phyloP scores from a whole-genome alignment of 2,329 filamentous ascomycete species.

The Diaporthe nobilis region DNA sequence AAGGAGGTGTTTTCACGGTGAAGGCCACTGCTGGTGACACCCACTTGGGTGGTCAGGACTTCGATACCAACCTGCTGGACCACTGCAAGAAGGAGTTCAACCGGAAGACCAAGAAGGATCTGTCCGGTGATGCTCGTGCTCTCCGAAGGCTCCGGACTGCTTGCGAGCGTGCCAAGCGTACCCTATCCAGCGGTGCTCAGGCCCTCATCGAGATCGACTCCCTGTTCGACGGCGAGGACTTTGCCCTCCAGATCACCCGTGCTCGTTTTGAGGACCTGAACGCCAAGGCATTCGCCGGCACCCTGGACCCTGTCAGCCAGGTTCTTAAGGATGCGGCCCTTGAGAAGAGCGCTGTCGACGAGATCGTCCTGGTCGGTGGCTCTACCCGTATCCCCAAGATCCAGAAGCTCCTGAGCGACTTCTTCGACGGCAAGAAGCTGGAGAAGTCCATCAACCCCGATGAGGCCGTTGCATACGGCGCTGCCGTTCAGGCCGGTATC shows the following conservation, averaged over 20 bases:
- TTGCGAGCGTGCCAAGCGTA: slow-evolving; percentile 99
- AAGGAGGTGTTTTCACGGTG: slow-evolving; percentile 99
- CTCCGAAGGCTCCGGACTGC: slow-evolving; percentile 96
- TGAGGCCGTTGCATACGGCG: slow-evolving; percentile 98
- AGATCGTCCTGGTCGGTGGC: slow-evolving; percentile 99
- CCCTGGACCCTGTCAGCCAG: slow-evolving; percentile 94
- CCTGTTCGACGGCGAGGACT: slow-evolving; percentile 97
- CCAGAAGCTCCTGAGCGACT: slow-evolving; percentile 99
- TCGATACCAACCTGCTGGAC: slow-evolving; percentile 95
- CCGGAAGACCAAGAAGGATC: slow-evolving; percentile 83
- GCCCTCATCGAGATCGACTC: slow-evolving; percentile 99
- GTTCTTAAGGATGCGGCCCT: slow-evolving; percentile 93
- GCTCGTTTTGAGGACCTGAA: slow-evolving; percentile 99
- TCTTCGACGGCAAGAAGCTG: slow-evolving; percentile 99
- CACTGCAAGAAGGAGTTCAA: slow-evolving; percentile 98
- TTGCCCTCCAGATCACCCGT: slow-evolving; percentile 97
- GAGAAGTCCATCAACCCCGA: slow-evolving; percentile 99
- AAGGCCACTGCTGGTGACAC: slow-evolving; percentile 99
- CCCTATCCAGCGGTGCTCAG: slow-evolving; percentile 96
- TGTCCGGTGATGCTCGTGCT: slow-evolving; percentile 88
- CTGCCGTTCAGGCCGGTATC: slow-evolving; percentile 98
- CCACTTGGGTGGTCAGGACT: slow-evolving; percentile 95
- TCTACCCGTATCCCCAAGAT: slow-evolving; percentile 99
- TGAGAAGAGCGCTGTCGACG: slow-evolving; percentile 93
- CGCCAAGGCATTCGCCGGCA: slow-evolving; percentile 93